These are phyloP conservation scores for Lactarius psammicola DNA, from an alignment of 768 basidiomycete genomes.

Conservation along the genomic window DNA sequence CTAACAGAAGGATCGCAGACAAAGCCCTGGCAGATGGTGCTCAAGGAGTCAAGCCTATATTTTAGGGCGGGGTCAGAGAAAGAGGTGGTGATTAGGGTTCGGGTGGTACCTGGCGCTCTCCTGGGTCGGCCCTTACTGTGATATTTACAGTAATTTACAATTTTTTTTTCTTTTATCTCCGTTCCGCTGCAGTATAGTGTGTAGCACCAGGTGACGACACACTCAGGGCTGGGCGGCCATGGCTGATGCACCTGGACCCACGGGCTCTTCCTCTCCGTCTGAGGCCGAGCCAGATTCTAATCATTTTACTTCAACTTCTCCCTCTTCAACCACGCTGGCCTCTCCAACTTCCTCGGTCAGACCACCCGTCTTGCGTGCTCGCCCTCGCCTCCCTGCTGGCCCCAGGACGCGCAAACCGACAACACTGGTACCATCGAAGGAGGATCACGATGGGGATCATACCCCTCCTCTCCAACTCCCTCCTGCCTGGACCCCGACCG, in stretches of 20 bases:
- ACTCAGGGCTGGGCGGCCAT: neutral
- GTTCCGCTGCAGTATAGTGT: neutral
- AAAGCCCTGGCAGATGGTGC: neutral
- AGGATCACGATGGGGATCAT: neutral
- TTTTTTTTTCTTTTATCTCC: neutral
- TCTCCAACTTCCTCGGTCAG: neutral
- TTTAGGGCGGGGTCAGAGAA: too few species aligned
- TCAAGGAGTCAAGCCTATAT: too few species aligned
- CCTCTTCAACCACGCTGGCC: neutral
- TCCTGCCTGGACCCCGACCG: slow-evolving; percentile 3
- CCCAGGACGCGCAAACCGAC: slow-evolving; percentile 21
- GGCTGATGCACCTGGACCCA: neutral
- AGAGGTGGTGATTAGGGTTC: too few species aligned
- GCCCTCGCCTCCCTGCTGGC: slow-evolving; percentile 25
- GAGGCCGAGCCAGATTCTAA: neutral
- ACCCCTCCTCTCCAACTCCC: neutral
- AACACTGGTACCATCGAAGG: neutral
- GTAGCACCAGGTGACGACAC: neutral
- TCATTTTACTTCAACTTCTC: neutral
- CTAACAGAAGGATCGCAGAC: neutral
- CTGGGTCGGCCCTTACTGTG: too few species aligned
- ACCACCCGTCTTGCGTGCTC: slow-evolving; percentile 13
- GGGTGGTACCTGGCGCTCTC: neutral
- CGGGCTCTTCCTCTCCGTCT: neutral
- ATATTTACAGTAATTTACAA: neutral